Evolutionary conservation across 2,329 filamentous ascomycete genomes (phyloP), one percentile per base, ranked within the genome.

Genomic region (Diaporthe eres): DNA sequence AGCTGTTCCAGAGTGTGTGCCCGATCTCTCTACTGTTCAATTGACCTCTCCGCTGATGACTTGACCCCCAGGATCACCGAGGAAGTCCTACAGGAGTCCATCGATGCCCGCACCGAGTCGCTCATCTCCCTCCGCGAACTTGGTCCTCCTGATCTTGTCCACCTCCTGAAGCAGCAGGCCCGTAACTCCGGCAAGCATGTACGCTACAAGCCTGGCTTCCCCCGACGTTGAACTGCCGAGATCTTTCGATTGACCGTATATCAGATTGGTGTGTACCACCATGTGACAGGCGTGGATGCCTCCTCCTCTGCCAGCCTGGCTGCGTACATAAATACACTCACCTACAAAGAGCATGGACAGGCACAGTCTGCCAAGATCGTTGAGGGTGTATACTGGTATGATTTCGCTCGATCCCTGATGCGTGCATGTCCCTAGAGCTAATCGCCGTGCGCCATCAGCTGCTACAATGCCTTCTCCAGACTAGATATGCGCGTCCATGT

Each of bases 401-500:
- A 39, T 44, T n/a, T 51, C 37, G 37, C 74, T 68, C 31, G 39
- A n/a, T 61, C 58, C 68, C 51, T 34, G 72, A 17, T 47, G 31
- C 67, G 57, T 63, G 28, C 70, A 67, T 53, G 28, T 61, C 25
- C 39, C 9, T 25, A 28, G 44, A 57, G 57, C 74, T 79, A 68
- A 78, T 79, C 78, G 58, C 80, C 70, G 22, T 70, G 19, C 4
- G 25, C 15, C 51, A 10, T 12, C 75, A 90, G 88, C 86, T 99
- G 97, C 86, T 99, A 99, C 90, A 99, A 99, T 94, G 97, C 97
- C 79, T 98, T 99, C 85, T 98, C 97, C 7, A 92, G 97, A 78
- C 90, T 98, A 72, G 97, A 99, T 82, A 99, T 99, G 97, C 95
- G 97, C 77, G 96, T 99, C 17, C 96, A 98, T 82, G 96, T 99